A percentile compares a stretch with the other conserved stretches of the same genome.
phyloP scores from a whole-genome alignment of 306 rosid genomes.

The Heteromeles arbutifolia region DNA sequence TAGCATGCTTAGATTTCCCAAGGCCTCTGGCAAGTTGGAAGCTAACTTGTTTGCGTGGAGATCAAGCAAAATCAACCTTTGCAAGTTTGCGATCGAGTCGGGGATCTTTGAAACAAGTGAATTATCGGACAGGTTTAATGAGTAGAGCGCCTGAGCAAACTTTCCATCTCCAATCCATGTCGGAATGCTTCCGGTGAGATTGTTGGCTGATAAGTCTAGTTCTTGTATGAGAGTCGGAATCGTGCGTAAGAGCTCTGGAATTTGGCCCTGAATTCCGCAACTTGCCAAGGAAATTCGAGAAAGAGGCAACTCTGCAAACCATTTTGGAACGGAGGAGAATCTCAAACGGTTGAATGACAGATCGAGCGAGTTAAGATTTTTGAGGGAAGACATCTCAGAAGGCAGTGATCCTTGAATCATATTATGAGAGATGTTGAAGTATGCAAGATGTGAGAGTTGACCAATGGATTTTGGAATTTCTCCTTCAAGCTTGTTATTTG shows the following conservation, averaged over 20 bases:
- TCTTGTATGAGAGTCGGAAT: slow-evolving; percentile 41
- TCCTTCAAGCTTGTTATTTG: slow-evolving; percentile 50
- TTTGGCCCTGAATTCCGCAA: slow-evolving; percentile 45
- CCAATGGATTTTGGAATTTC: slow-evolving; percentile 38
- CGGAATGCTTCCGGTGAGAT: slow-evolving; percentile 48
- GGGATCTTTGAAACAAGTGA: slow-evolving; percentile 50
- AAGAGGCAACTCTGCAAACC: slow-evolving; percentile 37
- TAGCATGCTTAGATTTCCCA: slow-evolving; percentile 40
- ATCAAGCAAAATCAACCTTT: slow-evolving; percentile 44
- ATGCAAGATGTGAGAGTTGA: slow-evolving; percentile 42
- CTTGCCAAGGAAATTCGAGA: slow-evolving; percentile 47
- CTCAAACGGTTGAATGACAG: slow-evolving; percentile 53
- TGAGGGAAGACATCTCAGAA: slow-evolving; percentile 48
- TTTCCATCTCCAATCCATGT: slow-evolving; percentile 58
- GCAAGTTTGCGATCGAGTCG: slow-evolving; percentile 36
- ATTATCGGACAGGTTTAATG: slow-evolving; percentile 58
- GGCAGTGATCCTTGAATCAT: slow-evolving; percentile 54
- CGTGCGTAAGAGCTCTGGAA: slow-evolving; percentile 31
- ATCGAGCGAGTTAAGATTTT: slow-evolving; percentile 44
- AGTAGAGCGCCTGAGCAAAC: slow-evolving; percentile 35
- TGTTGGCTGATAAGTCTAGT: slow-evolving; percentile 39
- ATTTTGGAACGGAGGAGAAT: slow-evolving; percentile 42
- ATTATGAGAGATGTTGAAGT: slow-evolving; percentile 36
- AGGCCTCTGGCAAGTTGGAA: slow-evolving; percentile 42
- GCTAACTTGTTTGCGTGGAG: slow-evolving; percentile 51